phyloP scores from a whole-genome alignment of 108 stramenopile genomes.

The Cyclotella sp. region DNA sequence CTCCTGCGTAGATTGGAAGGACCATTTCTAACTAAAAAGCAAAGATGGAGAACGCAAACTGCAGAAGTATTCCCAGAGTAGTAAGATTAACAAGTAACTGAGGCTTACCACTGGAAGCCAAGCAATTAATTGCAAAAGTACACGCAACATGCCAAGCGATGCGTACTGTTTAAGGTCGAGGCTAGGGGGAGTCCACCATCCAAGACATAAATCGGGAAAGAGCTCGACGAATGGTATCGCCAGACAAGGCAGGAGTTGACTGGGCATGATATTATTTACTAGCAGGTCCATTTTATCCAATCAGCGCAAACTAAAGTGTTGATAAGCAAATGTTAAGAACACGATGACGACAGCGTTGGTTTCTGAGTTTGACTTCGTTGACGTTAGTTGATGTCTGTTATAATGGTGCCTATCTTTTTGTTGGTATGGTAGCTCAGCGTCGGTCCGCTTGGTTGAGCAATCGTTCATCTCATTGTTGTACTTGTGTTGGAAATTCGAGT shows the following conservation, averaged over 20 bases:
- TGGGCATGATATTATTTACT: constrained; percentile 15
- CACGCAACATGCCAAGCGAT: constrained; percentile 24
- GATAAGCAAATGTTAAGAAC: too few species aligned
- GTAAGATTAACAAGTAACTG: not conserved
- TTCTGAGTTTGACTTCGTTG: too few species aligned
- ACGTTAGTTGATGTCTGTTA: too few species aligned
- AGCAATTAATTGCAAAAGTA: constrained; percentile 37
- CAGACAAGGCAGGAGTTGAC: constrained; percentile 37
- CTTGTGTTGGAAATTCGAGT: too few species aligned
- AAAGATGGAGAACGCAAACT: not conserved
- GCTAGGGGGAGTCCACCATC: constrained; percentile 53
- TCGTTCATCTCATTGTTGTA: too few species aligned
- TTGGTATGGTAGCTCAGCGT: too few species aligned
- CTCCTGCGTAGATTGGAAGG: constrained; percentile 16
- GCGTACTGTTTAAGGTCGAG: constrained; percentile 43
- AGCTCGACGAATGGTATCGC: constrained; percentile 49
- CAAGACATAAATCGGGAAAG: constrained; percentile 43
- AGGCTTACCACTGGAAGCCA: constrained; percentile 39
- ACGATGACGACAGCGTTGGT: too few species aligned
- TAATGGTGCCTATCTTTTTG: too few species aligned
- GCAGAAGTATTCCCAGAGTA: not conserved
- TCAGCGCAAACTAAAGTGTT: too few species aligned
- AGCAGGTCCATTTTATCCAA: too few species aligned
- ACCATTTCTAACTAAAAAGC: constrained; percentile 33
- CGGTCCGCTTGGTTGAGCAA: too few species aligned